phyloP scores from a whole-genome alignment of 2,329 filamentous ascomycete genomes.

The Cladosporium sp. region DNA sequence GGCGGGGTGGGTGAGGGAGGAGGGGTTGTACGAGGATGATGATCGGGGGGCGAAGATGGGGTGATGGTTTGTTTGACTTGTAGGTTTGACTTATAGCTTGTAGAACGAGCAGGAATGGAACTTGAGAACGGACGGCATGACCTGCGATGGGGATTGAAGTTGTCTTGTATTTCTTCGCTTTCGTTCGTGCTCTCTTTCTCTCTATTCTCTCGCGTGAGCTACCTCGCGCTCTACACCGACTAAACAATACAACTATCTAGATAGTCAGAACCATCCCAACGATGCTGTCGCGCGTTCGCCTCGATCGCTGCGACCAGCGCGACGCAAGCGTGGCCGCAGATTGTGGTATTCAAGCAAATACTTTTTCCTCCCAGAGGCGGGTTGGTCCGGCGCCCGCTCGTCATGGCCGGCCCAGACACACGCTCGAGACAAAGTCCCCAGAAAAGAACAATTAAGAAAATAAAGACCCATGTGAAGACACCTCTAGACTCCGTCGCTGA shows the following conservation, averaged over 20 bases:
- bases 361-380: neutral
- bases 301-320: neutral
- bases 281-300: neutral
- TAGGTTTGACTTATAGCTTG: neutral
- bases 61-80: neutral
- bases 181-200: neutral
- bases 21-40: constrained; percentile 55
- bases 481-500: constrained; percentile 14
- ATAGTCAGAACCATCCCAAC: neutral
- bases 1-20: constrained; percentile 56
- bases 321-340: neutral
- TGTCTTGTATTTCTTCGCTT: neutral
- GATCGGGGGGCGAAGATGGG: constrained; percentile 33
- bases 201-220: neutral
- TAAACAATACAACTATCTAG: neutral
- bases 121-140: too few relatives aligned
- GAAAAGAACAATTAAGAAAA: neutral
- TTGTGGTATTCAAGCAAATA: neutral
- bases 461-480: neutral
- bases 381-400: neutral
- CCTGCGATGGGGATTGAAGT: too few relatives aligned
- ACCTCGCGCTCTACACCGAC: neutral
- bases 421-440: neutral
- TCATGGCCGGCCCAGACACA: neutral
- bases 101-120: too few relatives aligned